A percentile compares a stretch with the other conserved stretches of the same genome.
Evolutionary conservation across 228 moss, liverwort and hornwort species (phyloP).

Genomic region (Sphagnum magellanicum): DNA sequence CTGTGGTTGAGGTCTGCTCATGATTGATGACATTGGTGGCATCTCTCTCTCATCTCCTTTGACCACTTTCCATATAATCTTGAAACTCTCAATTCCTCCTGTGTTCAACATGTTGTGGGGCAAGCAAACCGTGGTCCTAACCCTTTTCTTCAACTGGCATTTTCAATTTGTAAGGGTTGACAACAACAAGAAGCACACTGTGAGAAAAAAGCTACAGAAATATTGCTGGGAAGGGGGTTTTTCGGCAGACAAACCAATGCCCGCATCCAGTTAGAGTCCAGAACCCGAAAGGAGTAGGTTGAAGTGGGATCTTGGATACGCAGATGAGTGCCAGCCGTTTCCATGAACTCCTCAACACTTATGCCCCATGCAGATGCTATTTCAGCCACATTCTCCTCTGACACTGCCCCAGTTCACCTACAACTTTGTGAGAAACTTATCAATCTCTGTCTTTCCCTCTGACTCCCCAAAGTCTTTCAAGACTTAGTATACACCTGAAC

Average conservation of each 20-base stretch:
- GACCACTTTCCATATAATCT: too few species aligned
- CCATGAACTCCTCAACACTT: conserved; percentile 21
- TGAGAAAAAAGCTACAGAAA: too few species aligned
- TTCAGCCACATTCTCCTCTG: conserved; percentile 13
- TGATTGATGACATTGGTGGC: too few species aligned
- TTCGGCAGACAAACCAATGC: neutral
- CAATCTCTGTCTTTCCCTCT: neutral
- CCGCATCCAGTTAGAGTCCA: conserved; percentile 4
- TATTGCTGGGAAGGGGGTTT: too few species aligned
- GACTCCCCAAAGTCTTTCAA: neutral
- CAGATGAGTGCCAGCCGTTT: conserved; percentile 21
- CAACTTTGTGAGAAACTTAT: neutral
- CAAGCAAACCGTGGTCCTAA: too few species aligned
- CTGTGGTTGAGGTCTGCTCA: too few species aligned
- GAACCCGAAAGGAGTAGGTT: conserved; percentile 25
- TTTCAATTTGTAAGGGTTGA: too few species aligned
- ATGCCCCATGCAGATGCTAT: conserved; percentile 26
- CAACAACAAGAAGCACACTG: too few species aligned
- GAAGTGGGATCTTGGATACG: conserved; percentile 16
- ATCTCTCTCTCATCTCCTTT: too few species aligned
- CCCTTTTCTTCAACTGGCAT: too few species aligned
- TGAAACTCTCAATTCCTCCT: too few species aligned
- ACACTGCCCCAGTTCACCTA: conserved; percentile 8
- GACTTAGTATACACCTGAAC: neutral
- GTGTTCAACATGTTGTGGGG: too few species aligned